These are phyloP conservation scores for Cladorrhinum sp. DNA, from an alignment of 2,329 filamentous ascomycete species.

Conservation along the genomic window DNA sequence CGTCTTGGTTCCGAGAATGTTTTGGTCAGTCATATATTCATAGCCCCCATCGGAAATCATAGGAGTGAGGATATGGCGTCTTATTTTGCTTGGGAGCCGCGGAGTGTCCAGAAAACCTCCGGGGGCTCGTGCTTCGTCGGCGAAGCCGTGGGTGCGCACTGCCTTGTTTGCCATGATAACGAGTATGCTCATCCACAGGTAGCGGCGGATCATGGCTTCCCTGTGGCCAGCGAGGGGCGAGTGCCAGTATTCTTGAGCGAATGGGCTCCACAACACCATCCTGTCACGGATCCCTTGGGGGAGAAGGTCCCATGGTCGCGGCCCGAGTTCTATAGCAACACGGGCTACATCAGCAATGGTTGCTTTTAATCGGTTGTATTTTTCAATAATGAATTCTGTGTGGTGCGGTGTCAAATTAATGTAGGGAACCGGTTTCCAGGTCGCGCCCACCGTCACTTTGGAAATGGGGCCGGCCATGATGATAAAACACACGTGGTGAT, in stretches of 20 bases:
- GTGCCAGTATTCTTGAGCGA: neutral
- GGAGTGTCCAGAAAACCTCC: neutral
- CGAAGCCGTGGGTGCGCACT: neutral
- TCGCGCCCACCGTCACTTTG: too few species aligned
- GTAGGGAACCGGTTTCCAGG: neutral
- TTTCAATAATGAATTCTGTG: neutral
- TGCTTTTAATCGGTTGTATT: neutral
- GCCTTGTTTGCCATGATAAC: neutral
- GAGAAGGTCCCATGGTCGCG: too few species aligned
- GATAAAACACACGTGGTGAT: too few species aligned
- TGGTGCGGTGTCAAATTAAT: neutral
- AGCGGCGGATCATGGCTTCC: neutral
- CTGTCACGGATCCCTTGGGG: too few species aligned
- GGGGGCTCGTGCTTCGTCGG: neutral
- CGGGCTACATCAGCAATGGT: neutral
- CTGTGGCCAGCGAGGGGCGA: neutral
- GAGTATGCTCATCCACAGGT: neutral
- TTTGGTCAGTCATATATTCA: neutral
- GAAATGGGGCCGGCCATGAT: too few species aligned
- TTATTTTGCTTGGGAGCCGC: neutral
- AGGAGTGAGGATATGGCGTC: neutral
- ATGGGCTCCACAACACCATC: neutral
- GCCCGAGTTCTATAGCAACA: too few species aligned
- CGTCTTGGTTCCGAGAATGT: neutral
- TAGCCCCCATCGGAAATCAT: neutral